Evolutionary conservation across 345 rosid genomes (phyloP), one percentile per base, ranked within the genome.

Genomic region (Cardamine occulta): DNA sequence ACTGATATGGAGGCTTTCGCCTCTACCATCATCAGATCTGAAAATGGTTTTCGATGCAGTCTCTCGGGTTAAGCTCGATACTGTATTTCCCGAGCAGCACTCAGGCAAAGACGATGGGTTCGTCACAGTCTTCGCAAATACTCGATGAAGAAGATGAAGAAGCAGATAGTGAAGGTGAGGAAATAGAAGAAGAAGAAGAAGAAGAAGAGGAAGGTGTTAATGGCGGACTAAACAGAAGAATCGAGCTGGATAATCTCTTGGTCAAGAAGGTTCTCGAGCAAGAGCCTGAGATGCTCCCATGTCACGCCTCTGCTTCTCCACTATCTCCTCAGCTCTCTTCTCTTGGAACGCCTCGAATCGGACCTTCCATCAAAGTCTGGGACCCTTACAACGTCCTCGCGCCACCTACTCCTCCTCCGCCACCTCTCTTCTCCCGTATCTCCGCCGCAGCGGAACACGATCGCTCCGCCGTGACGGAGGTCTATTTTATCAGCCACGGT

Each of bases 331-430:
- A 95, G 89, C 88, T 87, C 14, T 95, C 99, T 31, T 83, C 95
- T 14, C 81, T 91, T 18, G 98, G 98, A 5, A 94, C 98, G 14
- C 97, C 97, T 15, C 87, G 97, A 44, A 82, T 94, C 73, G 97
- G 96, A n/a, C 96, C 98, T 0, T 88, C 98, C 0, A 95, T 92
- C 79, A 92, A 90, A 83, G 97, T 95, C 29, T 95, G 97, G 98
- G 99, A 95, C 72, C 98, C 99, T 10, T 95, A 92, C 83, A 92
- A 95, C 66, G 99, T 95, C 70, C 85, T 92, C 32, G 84, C 95
- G 4, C 96, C 92, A 1, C 91, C 91, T 13, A 90, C 93, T 4
- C 89, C 91, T 3, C 87, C 81, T 10, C 28, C 57, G 6, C 87
- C 79, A 7, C 88, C 87, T 2, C 90, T 87, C 12, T 65, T 71